Percentiles rank a stretch among this genome's conserved stretches.
Conservation (phyloP, 75 land plant species). For the Selaginella moellendorffii region DNA sequence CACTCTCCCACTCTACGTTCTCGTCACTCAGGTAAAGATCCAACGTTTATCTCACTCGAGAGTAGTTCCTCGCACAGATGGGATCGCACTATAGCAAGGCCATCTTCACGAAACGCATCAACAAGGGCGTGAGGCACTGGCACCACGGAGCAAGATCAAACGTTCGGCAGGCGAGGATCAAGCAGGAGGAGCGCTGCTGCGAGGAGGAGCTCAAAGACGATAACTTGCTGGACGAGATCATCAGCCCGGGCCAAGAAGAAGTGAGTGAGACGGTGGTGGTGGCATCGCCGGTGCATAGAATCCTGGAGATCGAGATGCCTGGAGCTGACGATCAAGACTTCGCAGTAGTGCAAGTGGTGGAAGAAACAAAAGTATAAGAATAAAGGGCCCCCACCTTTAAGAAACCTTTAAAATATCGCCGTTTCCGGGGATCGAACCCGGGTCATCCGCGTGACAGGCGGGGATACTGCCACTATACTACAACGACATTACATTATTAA, state of each 20-base stretch:
- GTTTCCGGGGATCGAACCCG: too few species aligned
- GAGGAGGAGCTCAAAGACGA: background rate
- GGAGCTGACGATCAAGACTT: too few species aligned
- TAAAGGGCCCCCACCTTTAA: too few species aligned
- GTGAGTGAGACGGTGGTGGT: background rate
- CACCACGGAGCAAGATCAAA: background rate
- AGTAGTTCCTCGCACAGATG: background rate
- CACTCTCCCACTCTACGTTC: constrained; percentile 5
- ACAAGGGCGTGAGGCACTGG: background rate
- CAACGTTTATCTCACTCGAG: background rate
- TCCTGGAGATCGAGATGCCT: background rate
- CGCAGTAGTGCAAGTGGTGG: too few species aligned
- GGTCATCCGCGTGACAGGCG: too few species aligned
- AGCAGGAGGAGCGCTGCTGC: background rate
- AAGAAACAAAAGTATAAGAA: too few species aligned
- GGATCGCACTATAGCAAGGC: background rate
- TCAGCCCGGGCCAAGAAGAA: background rate
- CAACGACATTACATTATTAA: too few species aligned
- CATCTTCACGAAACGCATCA: background rate
- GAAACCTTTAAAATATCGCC: too few species aligned
- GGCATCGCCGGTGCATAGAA: background rate
- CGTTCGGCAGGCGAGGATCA: background rate
- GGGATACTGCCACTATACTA: too few species aligned
- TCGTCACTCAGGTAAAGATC: constrained; percentile 1
- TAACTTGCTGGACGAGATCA: background rate